Evolutionary conservation across 1,284 basidiomycete species (phyloP).

Genomic region (Crepidotus sp.): DNA sequence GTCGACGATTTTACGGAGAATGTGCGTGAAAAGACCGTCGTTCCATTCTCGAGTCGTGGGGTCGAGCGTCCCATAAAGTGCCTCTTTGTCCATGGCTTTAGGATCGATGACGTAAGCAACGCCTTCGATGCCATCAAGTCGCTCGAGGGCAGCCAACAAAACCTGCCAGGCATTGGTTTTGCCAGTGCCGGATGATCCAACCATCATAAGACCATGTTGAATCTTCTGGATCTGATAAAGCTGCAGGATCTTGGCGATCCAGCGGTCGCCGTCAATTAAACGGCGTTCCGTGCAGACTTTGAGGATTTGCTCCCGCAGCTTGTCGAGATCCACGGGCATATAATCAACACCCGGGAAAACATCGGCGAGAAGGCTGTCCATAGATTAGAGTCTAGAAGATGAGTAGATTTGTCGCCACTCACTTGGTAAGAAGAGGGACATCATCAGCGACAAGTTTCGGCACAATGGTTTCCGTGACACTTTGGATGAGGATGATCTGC

Average conservation of each 20-base stretch:
- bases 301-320: constrained; percentile 76
- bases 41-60: constrained; percentile 99
- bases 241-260: constrained; percentile 95
- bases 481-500: constrained; percentile 97
- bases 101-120: constrained; percentile 97
- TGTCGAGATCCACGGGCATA: constrained; percentile 80
- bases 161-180: constrained; percentile 98
- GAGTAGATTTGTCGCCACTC: constrained; percentile 19
- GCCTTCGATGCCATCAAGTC: constrained; percentile 88
- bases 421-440: constrained; percentile 89
- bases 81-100: constrained; percentile 98
- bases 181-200: constrained; percentile 93
- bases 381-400: constrained; percentile 3
- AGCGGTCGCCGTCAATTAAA: constrained; percentile 78
- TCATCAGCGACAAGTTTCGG: constrained; percentile 98
- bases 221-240: constrained; percentile 99
- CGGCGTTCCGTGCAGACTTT: constrained; percentile 85
- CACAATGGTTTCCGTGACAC: constrained; percentile 98
- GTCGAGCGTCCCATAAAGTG: constrained; percentile 94
- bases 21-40: constrained; percentile 97
- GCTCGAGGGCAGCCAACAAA: constrained; percentile 83
- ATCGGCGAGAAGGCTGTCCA: constrained; percentile 78
- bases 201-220: constrained; percentile 99
- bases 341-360: constrained; percentile 97
- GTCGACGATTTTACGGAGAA: constrained; percentile 96